Conservation (phyloP, 2,329 filamentous ascomycete genomes). For the Fusarium abutilonis region DNA sequence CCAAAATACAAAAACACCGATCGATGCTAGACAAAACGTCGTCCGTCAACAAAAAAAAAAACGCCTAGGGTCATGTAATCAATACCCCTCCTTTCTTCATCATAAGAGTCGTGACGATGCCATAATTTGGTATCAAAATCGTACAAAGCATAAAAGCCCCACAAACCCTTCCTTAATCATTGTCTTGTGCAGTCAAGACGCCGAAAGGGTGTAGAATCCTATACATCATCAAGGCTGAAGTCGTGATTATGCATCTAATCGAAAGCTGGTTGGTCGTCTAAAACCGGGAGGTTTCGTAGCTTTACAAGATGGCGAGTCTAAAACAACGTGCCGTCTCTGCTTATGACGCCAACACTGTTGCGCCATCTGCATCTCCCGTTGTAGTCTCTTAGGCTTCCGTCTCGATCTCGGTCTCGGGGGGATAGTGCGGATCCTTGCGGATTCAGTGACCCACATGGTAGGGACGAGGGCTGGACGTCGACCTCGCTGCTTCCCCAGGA, state of each 20-base stretch:
- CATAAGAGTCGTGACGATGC: slow-evolving; percentile 43
- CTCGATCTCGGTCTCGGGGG: slow-evolving; percentile 48
- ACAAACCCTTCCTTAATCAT: slow-evolving; percentile 12
- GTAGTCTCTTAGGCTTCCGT: slow-evolving; percentile 52
- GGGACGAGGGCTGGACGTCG: slow-evolving; percentile 53
- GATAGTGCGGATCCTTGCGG: slow-evolving; percentile 51
- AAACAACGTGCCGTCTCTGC: slow-evolving; percentile 64
- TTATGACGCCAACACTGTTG: slow-evolving; percentile 64
- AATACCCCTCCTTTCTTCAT: slow-evolving; percentile 31
- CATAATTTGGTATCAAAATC: slow-evolving; percentile 47
- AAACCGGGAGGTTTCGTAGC: background rate
- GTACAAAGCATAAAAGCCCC: slow-evolving; percentile 40
- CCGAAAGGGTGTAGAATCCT: slow-evolving; percentile 6
- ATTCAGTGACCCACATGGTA: slow-evolving; percentile 55
- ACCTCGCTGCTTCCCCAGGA: slow-evolving; percentile 60
- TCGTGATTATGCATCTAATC: slow-evolving; percentile 1
- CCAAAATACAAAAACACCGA: slow-evolving; percentile 24
- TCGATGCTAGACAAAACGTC: slow-evolving; percentile 32
- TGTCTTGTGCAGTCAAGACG: slow-evolving; percentile 6
- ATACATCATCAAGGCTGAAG: slow-evolving; percentile 6
- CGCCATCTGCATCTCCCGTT: slow-evolving; percentile 63
- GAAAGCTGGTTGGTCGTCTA: background rate
- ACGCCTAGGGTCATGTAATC: slow-evolving; percentile 34
- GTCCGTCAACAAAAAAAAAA: slow-evolving; percentile 37
- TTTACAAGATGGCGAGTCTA: slow-evolving; percentile 42